A percentile compares a stretch with the other conserved stretches of the same genome.
Conservation (phyloP, 208 protist species). For the Porcisia hertigi region DNA sequence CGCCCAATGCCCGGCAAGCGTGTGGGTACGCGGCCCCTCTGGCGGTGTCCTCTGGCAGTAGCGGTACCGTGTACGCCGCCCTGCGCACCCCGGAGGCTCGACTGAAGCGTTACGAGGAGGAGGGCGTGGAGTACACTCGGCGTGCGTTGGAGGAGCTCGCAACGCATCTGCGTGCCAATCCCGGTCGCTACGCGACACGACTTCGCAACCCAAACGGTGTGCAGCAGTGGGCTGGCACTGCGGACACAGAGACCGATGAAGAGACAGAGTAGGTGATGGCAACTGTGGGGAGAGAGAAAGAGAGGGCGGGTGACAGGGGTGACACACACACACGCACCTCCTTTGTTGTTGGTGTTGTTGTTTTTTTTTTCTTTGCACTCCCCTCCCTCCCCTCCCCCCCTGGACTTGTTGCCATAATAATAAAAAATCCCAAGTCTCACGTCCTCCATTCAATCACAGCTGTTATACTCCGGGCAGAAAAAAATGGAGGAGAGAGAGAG, state of each 20-base stretch:
- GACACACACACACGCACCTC: not conserved
- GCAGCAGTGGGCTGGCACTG: constrained; percentile 53
- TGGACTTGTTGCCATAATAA: too few relatives aligned
- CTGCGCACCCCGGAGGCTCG: constrained; percentile 16
- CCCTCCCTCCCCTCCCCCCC: too few relatives aligned
- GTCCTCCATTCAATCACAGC: too few relatives aligned
- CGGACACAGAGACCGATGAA: constrained; percentile 9
- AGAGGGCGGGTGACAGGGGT: not conserved
- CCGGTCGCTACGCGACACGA: constrained; percentile 46
- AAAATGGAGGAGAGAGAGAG: too few relatives aligned
- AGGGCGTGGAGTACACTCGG: constrained; percentile 54
- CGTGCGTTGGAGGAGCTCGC: constrained; percentile 60
- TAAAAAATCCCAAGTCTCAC: too few relatives aligned
- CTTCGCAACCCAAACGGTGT: constrained; percentile 58
- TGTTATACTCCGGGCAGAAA: too few relatives aligned
- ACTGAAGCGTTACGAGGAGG: constrained; percentile 47
- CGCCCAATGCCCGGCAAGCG: constrained; percentile 13
- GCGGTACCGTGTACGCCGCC: constrained; percentile 4
- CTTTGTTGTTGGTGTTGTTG: not conserved
- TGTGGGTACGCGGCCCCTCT: constrained; percentile 26
- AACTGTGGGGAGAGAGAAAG: not conserved
- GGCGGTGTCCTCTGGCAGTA: constrained; percentile 2
- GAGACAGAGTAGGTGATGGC: constrained; percentile 6
- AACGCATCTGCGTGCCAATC: constrained; percentile 42
- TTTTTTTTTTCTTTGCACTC: not conserved